Evolutionary conservation across 1,139 yeast species (phyloP), one percentile per base, ranked within the genome.

Genomic region (Yamadazyma mexicana): DNA sequence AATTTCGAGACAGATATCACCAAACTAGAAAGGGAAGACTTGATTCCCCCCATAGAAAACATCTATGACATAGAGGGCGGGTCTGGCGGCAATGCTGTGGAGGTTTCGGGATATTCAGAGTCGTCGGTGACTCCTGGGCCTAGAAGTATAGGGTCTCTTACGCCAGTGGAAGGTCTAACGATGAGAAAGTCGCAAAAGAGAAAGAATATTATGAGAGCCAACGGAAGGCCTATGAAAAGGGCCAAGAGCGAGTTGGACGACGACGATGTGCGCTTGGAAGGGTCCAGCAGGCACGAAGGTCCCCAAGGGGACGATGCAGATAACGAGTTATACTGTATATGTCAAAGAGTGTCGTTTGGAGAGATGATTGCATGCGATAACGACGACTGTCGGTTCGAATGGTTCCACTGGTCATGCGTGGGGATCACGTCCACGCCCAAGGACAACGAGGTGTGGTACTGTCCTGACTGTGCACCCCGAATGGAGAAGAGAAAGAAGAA

Each of bases 321-420:
- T 60, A 77, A 71, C 44, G 79, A 75, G 42, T 62, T 81, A 38
- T 88, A 87, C 59, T 88, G 96, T 61, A 78, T 83, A 62, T 88
- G 96, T 58, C 87, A 85, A 51, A 79, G 87, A 47, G 89, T 85
- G 0, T 85, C 95, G 1, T 86, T 83, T 64, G 96, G 96, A 10
- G 87, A 87, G 49, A 88, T 88, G 96, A 82, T 88, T 61, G 96
- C 95, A 0, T 88, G 96, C 60, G 96, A 88, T 58, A 85, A 85
- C 53, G 81, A 79, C 15, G 81, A 81, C 48, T 88, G 96, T 66
- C 77, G 81, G 48, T 81, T 71, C 53, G 96, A 87, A 58, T 88
- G 96, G 96, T 88, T 87, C 59, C 92, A 84, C 58, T 83, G 86
- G 72, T 70, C 75, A 43, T 88, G 96, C 67, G 95, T 88, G 37